Evolutionary conservation across 495 filamentous ascomycete species (phyloP).

Genomic region (Hyaloscypha variabilis): DNA sequence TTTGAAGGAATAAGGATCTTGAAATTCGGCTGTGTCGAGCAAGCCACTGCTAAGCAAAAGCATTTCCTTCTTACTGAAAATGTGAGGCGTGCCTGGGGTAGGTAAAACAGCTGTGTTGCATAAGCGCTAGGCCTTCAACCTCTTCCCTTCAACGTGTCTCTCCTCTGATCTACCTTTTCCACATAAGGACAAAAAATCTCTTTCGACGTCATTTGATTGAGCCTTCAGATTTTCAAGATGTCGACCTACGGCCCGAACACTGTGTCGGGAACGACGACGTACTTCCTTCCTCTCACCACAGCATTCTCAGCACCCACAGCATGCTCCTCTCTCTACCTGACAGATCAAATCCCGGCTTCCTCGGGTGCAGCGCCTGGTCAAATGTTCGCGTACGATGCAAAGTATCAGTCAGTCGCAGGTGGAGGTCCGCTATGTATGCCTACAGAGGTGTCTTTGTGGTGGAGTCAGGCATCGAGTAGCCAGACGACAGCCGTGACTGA

Average conservation of each 20-base stretch:
- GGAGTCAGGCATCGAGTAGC: neutral
- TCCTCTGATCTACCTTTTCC: neutral
- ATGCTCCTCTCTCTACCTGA: neutral
- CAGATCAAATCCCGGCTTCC: neutral
- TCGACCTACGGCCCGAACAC: neutral
- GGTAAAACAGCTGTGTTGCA: no score
- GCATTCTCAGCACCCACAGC: neutral
- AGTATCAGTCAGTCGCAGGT: neutral
- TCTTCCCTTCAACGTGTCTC: neutral
- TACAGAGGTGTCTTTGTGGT: neutral
- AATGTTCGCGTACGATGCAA: neutral
- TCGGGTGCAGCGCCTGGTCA: no score
- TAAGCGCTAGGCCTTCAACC: neutral
- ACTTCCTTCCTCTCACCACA: neutral
- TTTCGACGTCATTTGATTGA: neutral
- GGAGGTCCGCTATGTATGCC: neutral
- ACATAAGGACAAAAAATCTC: neutral
- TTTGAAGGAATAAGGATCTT: no score
- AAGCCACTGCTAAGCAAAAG: neutral
- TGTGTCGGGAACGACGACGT: neutral
- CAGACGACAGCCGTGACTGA: neutral
- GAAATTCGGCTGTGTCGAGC: no score
- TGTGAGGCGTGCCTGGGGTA: no score
- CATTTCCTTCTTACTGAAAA: no score
- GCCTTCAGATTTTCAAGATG: neutral